Conservation (phyloP, 108 stramenopile genomes). For the Bacterosira constricta region DNA sequence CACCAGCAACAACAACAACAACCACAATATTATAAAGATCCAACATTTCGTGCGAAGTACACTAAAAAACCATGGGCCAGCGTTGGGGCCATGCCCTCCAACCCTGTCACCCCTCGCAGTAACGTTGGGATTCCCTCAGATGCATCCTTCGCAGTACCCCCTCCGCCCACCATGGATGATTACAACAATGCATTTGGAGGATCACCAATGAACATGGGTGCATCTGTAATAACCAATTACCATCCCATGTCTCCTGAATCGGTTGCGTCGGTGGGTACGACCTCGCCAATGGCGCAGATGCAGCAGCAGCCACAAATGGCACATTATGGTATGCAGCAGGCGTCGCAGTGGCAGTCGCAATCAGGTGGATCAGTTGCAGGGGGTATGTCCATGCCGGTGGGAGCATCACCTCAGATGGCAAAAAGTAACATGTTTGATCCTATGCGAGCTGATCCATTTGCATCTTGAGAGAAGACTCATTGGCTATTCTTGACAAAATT, state of each 20-base stretch:
- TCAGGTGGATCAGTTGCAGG: neutral
- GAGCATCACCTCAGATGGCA: slow-evolving; percentile 1
- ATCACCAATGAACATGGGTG: slow-evolving; percentile 1
- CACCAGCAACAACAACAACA: slow-evolving; percentile 4
- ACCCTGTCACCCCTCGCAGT: slow-evolving; percentile 5
- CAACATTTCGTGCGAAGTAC: slow-evolving; percentile 7
- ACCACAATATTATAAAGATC: slow-evolving; percentile 18
- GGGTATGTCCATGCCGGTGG: neutral
- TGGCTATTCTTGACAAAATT: no score
- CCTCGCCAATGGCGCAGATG: slow-evolving; percentile 14
- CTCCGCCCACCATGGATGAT: slow-evolving; percentile 49
- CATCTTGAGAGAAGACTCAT: no score
- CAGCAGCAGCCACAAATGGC: neutral
- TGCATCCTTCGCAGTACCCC: slow-evolving; percentile 35
- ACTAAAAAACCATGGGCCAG: neutral
- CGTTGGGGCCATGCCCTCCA: neutral
- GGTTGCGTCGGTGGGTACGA: slow-evolving; percentile 7
- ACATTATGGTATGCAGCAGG: slow-evolving; percentile 2
- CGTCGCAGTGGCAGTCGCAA: slow-evolving; percentile 26
- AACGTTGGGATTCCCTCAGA: neutral
- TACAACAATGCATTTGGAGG: slow-evolving; percentile 48
- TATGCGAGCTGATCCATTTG: slow-evolving; percentile 32
- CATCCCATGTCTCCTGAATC: slow-evolving; percentile 6
- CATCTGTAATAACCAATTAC: neutral
- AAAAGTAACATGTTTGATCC: slow-evolving; percentile 29